Percentiles rank a stretch among this genome's conserved stretches.
Evolutionary conservation across 2,329 filamentous ascomycete species (phyloP).

Genomic region (Daldinia sp.): DNA sequence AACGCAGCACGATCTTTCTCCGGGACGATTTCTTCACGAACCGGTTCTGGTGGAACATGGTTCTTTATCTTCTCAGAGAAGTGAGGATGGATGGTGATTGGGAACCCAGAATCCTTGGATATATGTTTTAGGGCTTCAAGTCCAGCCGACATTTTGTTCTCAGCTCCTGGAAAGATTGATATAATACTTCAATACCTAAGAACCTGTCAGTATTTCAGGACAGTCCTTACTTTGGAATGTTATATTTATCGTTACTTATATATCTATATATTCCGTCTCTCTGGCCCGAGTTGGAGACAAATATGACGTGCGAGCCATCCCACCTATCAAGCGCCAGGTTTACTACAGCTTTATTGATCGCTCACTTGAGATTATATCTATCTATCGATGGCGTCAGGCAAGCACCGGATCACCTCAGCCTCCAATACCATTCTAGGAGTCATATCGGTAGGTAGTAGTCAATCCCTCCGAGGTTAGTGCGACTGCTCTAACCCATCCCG

Average conservation of each 20-base stretch:
- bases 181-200: not conserved
- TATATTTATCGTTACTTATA: conserved; percentile 12
- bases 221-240: too few species aligned
- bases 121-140: conserved; percentile 58
- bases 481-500: conserved; percentile 5
- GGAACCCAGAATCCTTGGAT: conserved; percentile 58
- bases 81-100: conserved; percentile 55
- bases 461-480: too few species aligned
- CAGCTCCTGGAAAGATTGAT: not conserved
- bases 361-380: conserved; percentile 18
- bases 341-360: conserved; percentile 15
- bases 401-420: conserved; percentile 25
- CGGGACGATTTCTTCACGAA: conserved; percentile 45
- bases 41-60: conserved; percentile 51
- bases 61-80: conserved; percentile 57
- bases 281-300: conserved; percentile 24
- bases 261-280: conserved; percentile 10
- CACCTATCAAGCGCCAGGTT: conserved; percentile 20
- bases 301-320: conserved; percentile 32
- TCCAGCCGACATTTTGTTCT: conserved; percentile 45
- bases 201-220: not conserved
- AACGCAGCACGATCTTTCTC: conserved; percentile 52
- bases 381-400: conserved; percentile 26
- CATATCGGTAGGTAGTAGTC: too few species aligned
- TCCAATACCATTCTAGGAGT: not conserved